Conservation (phyloP, 1,284 basidiomycete species). For the Trichosporon ovoides region DNA sequence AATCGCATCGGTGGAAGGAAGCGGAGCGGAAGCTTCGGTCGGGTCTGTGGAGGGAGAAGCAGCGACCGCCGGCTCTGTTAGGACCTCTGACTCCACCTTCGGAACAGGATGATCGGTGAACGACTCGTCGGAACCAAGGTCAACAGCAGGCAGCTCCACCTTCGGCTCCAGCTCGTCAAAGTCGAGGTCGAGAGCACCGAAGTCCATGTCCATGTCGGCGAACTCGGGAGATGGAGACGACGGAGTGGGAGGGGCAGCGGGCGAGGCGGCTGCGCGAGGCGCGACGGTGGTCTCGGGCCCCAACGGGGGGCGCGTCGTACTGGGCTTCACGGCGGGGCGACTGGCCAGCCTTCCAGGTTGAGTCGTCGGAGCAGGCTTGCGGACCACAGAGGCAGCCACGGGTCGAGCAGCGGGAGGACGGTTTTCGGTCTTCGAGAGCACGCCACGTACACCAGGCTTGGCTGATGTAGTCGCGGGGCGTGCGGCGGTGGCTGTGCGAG, state of each 20-base stretch:
- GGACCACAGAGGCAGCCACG: no score
- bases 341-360: not conserved
- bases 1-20: not conserved
- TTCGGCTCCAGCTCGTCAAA: slow-evolving; percentile 3
- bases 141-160: not conserved
- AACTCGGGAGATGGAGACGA: slow-evolving; percentile 5
- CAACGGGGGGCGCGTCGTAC: not conserved
- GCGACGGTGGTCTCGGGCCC: not conserved
- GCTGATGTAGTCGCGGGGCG: not conserved
- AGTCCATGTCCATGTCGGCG: slow-evolving; percentile 4
- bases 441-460: not conserved
- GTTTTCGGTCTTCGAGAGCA: not conserved
- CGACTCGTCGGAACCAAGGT: no score
- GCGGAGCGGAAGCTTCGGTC: no score
- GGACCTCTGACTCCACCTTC: no score
- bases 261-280: not conserved
- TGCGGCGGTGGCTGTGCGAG: not conserved
- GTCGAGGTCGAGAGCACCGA: slow-evolving; percentile 16
- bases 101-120: no score
- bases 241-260: not conserved
- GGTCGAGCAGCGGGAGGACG: not conserved
- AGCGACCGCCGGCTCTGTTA: no score
- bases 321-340: not conserved
- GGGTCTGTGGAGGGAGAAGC: no score
- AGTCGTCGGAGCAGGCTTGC: not conserved